Evolutionary conservation across 345 rosid species (phyloP), one percentile per base, ranked within the genome.

Genomic region (Salix purpurea): DNA sequence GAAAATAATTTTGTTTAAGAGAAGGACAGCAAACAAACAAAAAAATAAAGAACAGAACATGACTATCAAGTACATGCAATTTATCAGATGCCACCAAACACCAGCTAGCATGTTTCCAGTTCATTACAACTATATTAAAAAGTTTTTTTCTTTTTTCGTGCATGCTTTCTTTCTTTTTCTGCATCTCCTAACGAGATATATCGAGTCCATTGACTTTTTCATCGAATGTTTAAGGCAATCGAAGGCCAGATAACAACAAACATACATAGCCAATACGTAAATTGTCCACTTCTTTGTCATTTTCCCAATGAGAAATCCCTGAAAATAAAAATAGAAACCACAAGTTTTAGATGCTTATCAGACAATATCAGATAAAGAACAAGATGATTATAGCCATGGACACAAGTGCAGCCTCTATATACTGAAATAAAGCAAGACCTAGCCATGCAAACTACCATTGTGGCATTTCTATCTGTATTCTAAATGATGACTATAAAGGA

Each of bases 261-360:
- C 97, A 85, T 91, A 94, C 98, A 88, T 81, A 85, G 75, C 98
- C 98, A 84, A 94, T 66, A 24, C 97, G 97, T 81, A 94, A 88
- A 50, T 39, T 71, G 84, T 84, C 93, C 70, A 97, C 95, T 79
- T 94, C 98, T 87, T 86, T 88, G 77, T 92, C 97, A 79, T 93
- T 83, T 7, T 85, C 80, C 96, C 93, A 89, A 77, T 56, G 82
- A 30, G 89, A 73, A 71, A 86, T 82, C 82, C 90, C 98, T 94
- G 90, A 83, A 83, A 82, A 73, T 65, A 52, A 62, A 26, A 48
- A 40, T 16, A 12, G 42, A 44, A 36, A 36, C 48, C 67, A 70
- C 21, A 34, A 62, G 65, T 58, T 54, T 54, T 54, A 54, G 60
- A 54, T 54, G 60, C 23, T 54, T 21, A 21, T 54, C 23, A 54